phyloP scores from a whole-genome alignment of 2,329 filamentous ascomycete genomes.

The Tolypocladium endophyticum region DNA sequence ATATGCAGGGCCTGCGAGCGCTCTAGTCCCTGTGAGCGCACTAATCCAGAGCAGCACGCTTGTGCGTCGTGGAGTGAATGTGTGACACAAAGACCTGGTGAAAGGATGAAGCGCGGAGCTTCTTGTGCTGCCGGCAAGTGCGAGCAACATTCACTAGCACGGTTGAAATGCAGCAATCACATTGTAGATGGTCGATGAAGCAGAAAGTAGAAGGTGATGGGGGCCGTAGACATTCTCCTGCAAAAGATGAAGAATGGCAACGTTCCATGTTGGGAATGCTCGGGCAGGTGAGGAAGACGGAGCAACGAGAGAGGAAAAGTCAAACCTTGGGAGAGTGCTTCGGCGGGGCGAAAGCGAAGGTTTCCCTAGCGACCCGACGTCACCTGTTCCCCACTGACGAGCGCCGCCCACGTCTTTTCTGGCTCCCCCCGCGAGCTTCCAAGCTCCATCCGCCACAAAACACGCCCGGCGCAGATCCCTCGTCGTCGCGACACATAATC shows the following conservation, averaged over 20 bases:
- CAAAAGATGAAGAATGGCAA: not conserved
- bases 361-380: slow-evolving; percentile 7
- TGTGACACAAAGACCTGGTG: not conserved
- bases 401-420: not conserved
- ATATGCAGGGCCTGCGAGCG: not conserved
- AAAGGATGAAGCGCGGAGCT: not conserved
- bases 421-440: not conserved
- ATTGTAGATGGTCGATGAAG: not conserved
- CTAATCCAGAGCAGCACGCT: not conserved
- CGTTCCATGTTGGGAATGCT: not conserved
- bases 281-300: not conserved
- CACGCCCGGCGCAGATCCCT: not conserved
- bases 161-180: not conserved
- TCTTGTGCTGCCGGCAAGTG: not conserved
- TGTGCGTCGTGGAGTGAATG: not conserved
- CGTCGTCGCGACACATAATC: not conserved
- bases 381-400: slow-evolving; percentile 3
- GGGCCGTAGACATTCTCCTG: not conserved
- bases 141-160: not conserved
- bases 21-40: not conserved
- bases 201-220: not conserved
- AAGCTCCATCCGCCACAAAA: not conserved
- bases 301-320: not conserved
- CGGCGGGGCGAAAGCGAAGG: not conserved
- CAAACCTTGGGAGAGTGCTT: not conserved